Evolutionary conservation across 371 early-diverging fungal genomes (phyloP).

Genomic region (Saksenaea oblongispora): DNA sequence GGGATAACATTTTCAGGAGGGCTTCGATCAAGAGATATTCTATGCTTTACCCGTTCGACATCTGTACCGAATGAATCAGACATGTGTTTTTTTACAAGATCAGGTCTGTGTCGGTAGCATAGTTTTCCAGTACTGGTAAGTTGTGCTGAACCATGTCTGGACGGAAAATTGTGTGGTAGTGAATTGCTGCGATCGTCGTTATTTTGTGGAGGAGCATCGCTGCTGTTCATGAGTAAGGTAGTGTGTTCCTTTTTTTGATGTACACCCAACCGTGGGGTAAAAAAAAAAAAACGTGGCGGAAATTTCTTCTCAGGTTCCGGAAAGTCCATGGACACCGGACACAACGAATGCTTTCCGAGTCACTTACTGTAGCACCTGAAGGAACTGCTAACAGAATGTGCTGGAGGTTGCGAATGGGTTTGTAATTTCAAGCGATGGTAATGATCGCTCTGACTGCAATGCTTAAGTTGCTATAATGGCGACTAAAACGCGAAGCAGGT

Average conservation of each 20-base stretch:
- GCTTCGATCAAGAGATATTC: neutral
- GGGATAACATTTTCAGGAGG: neutral
- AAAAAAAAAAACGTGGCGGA: neutral
- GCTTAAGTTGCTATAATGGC: too few species aligned
- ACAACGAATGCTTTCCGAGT: too few species aligned
- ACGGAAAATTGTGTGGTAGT: neutral
- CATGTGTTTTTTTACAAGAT: slow-evolving; percentile 23
- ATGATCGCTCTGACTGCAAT: too few species aligned
- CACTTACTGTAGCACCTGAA: too few species aligned
- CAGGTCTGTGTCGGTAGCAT: slow-evolving; percentile 37
- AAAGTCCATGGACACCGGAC: too few species aligned
- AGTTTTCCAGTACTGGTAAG: neutral
- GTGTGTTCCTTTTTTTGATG: neutral
- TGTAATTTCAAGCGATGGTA: too few species aligned
- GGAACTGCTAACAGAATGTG: too few species aligned
- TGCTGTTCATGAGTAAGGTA: neutral
- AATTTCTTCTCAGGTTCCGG: too few species aligned
- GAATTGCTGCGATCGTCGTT: neutral
- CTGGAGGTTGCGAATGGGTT: too few species aligned
- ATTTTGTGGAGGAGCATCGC: neutral
- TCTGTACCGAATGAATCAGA: slow-evolving; percentile 24
- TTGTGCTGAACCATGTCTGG: neutral
- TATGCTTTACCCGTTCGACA: slow-evolving; percentile 14
- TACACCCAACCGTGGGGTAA: neutral
- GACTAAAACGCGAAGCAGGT: too few species aligned